phyloP scores from a whole-genome alignment of 2,329 filamentous ascomycete genomes.

The Claviceps monticola region DNA sequence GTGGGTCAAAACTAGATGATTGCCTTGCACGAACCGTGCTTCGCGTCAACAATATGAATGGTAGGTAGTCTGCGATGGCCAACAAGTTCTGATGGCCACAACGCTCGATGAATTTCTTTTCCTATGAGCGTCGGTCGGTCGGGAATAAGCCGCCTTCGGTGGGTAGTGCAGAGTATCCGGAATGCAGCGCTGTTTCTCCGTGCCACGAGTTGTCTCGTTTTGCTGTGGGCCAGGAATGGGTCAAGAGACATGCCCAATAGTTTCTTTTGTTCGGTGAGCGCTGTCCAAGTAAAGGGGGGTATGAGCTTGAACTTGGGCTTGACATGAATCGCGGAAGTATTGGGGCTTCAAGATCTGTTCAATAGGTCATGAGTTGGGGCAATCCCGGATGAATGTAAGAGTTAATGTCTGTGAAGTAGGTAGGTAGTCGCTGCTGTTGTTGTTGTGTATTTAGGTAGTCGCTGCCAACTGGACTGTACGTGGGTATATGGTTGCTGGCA shows the following conservation, averaged over 20 bases:
- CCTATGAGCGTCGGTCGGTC: background rate
- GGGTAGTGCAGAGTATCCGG: background rate
- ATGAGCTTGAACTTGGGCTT: background rate
- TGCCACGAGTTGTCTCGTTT: background rate
- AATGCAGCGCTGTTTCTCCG: background rate
- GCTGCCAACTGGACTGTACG: background rate
- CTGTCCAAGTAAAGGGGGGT: background rate
- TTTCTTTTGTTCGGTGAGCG: background rate
- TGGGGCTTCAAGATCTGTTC: background rate
- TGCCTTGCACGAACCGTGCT: background rate
- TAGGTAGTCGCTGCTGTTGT: background rate
- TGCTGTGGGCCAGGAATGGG: background rate
- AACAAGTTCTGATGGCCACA: background rate
- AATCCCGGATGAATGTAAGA: background rate
- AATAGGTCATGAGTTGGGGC: background rate
- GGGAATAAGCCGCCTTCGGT: background rate
- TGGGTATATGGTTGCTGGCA: background rate
- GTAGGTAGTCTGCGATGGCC: background rate
- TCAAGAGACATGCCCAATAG: background rate
- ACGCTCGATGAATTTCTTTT: background rate
- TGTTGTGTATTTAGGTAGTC: too few species aligned
- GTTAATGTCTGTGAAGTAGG: background rate
- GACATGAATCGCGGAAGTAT: background rate
- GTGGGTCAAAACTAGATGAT: background rate
- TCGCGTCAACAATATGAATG: background rate